Percentiles rank a stretch among this genome's conserved stretches.
Evolutionary conservation across 2,329 filamentous ascomycete species (phyloP).

Genomic region (Cryphonectria japonica): DNA sequence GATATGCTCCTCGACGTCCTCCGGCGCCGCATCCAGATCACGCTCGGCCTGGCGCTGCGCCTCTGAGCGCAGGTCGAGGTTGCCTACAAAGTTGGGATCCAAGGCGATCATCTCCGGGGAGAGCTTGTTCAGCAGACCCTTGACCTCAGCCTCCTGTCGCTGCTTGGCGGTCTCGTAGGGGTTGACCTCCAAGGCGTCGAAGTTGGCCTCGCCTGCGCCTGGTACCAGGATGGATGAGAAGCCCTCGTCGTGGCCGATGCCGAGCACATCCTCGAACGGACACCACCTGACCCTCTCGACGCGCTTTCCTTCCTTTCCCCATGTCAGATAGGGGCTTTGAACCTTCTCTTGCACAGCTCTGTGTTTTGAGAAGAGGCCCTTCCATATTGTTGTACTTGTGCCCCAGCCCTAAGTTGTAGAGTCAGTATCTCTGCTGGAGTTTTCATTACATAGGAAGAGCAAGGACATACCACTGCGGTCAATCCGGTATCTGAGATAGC

Average conservation of each 20-base stretch:
- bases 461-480: constrained; percentile 64
- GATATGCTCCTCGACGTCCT: constrained; percentile 62
- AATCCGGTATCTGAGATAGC: constrained; percentile 88
- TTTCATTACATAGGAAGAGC: no score
- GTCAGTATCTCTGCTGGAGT: background rate
- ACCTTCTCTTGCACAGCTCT: constrained; percentile 74
- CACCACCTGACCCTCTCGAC: constrained; percentile 89
- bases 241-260: constrained; percentile 80
- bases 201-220: constrained; percentile 96
- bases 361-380: constrained; percentile 80
- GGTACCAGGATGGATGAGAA: constrained; percentile 91
- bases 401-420: constrained; percentile 66
- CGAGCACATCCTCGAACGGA: constrained; percentile 91
- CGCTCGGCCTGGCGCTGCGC: constrained; percentile 76
- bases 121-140: constrained; percentile 87
- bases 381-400: constrained; percentile 88
- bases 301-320: constrained; percentile 82
- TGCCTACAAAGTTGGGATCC: constrained; percentile 89
- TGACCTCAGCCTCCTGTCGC: constrained; percentile 90
- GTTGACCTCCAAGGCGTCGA: constrained; percentile 90
- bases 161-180: constrained; percentile 94
- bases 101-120: constrained; percentile 96
- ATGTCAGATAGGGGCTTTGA: constrained; percentile 87
- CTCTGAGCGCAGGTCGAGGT: constrained; percentile 79
- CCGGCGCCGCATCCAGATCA: constrained; percentile 73